Evolutionary conservation across 495 filamentous ascomycete genomes (phyloP), one percentile per base, ranked within the genome.

Genomic region (Hypoxylon lienhwacheense): DNA sequence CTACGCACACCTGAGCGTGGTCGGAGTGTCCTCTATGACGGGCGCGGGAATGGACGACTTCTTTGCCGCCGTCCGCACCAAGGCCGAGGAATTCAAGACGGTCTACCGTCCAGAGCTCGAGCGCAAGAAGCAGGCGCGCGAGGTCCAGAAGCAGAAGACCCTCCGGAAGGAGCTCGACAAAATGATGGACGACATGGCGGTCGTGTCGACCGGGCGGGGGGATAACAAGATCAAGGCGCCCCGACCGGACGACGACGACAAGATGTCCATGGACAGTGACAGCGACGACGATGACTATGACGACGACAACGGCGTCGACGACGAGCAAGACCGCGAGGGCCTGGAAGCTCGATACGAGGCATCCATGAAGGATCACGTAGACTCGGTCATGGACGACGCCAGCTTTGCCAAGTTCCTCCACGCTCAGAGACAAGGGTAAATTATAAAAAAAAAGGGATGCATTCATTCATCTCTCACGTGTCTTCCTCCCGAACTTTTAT

Each of bases 41-140:
- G 93, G 93, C 7, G 82, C 87, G 1, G 95, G 93, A 5, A 81
- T 99, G 35, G 87, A 91, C 28, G 88, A 91, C 28, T 99, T 99
- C 71, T 96, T 99, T 67, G 78, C 84, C 20, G 90, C 90, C 0
- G 93, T 98, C 0, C 71, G 85, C 50, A 81, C 84, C 48, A 98
- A 98, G 73, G 84, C 86, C 6, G 77, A 86, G 46, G 95, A 99
- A 69, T 99, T 97, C 62, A 83, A 88, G 69, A 75, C 81, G 20
- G 93, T 97, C 61, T 99, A 99, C 68, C 85, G 84, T 59, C 95
- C 93, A 0, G 95, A 96, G 66, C 80, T 97, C 41, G 90, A 96
- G 72, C 81, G 82, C 42, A 80, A 87, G 66, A 79, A 83, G 60
- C 79, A 84, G 48, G 84, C 90, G 68, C 79, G 87, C 11, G 89